Evolutionary conservation across 306 rosid genomes (phyloP).

Genomic region (Nissolia schottii): DNA sequence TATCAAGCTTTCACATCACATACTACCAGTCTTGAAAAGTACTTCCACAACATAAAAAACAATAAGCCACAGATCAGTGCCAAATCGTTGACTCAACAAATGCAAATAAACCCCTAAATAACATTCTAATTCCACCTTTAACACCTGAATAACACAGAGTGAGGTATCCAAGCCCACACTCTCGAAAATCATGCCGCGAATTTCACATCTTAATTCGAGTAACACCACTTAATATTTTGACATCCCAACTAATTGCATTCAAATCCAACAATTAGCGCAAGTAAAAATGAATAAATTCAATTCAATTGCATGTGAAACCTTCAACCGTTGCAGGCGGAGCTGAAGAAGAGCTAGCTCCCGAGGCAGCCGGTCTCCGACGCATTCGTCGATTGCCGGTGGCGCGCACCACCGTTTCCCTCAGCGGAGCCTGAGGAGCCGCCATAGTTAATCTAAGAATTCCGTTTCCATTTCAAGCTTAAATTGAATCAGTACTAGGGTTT

Average conservation of each 20-base stretch:
- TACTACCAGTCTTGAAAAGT: not conserved
- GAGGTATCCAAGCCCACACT: not conserved
- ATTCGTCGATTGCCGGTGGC: slow-evolving; percentile 72
- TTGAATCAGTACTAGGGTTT: slow-evolving; percentile 10
- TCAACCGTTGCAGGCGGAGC: slow-evolving; percentile 47
- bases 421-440: slow-evolving; percentile 49
- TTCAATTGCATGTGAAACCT: slow-evolving; percentile 38
- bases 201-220: not conserved
- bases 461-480: not conserved
- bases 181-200: not conserved
- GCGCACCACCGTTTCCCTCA: slow-evolving; percentile 68
- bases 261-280: not conserved
- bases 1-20: not conserved
- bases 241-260: not conserved
- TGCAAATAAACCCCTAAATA: not conserved
- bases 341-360: slow-evolving; percentile 82
- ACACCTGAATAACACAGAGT: not conserved
- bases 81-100: slow-evolving; percentile 4
- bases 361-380: slow-evolving; percentile 81
- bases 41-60: not conserved
- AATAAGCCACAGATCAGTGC: not conserved
- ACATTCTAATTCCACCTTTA: not conserved
- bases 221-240: not conserved
- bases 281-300: not conserved
- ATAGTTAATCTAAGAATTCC: not conserved